phyloP scores from a whole-genome alignment of 2,329 filamentous ascomycete genomes.

The Aspergillus carbonarius region DNA sequence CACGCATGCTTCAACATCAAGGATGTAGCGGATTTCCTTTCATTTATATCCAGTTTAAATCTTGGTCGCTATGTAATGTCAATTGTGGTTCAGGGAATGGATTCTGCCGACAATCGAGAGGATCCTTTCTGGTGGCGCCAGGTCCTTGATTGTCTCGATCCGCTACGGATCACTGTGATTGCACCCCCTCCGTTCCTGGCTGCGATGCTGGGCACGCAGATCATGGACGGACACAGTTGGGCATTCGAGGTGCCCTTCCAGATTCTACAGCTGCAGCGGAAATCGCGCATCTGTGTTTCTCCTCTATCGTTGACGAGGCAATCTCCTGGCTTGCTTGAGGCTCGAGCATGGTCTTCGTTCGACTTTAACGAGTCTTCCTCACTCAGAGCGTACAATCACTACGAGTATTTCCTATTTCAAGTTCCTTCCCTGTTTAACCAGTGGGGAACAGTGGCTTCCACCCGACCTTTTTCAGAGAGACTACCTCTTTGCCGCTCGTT shows the following conservation, averaged over 20 bases:
- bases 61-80: slow-evolving; percentile 46
- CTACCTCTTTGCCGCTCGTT: slow-evolving; percentile 47
- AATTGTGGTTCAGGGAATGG: slow-evolving; percentile 47
- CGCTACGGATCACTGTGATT: slow-evolving; percentile 55
- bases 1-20: slow-evolving; percentile 47
- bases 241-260: slow-evolving; percentile 64
- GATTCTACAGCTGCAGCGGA: slow-evolving; percentile 51
- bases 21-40: slow-evolving; percentile 36
- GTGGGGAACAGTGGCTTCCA: slow-evolving; percentile 40
- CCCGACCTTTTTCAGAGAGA: slow-evolving; percentile 8
- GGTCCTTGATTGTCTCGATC: slow-evolving; percentile 56
- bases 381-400: slow-evolving; percentile 67
- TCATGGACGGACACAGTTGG: slow-evolving; percentile 61
- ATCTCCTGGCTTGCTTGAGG: slow-evolving; percentile 50
- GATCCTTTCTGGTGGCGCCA: slow-evolving; percentile 54
- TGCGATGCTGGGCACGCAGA: slow-evolving; percentile 56
- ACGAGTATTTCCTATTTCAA: slow-evolving; percentile 67
- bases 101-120: slow-evolving; percentile 39
- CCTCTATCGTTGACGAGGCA: slow-evolving; percentile 28
- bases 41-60: slow-evolving; percentile 36
- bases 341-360: slow-evolving; percentile 64
- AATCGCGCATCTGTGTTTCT: slow-evolving; percentile 11
- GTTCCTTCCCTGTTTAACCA: slow-evolving; percentile 61
- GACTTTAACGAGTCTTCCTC: slow-evolving; percentile 75
- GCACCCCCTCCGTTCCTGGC: slow-evolving; percentile 65